Conservation (phyloP, 2,329 filamentous ascomycete genomes). For the Colletotrichum melonis region DNA sequence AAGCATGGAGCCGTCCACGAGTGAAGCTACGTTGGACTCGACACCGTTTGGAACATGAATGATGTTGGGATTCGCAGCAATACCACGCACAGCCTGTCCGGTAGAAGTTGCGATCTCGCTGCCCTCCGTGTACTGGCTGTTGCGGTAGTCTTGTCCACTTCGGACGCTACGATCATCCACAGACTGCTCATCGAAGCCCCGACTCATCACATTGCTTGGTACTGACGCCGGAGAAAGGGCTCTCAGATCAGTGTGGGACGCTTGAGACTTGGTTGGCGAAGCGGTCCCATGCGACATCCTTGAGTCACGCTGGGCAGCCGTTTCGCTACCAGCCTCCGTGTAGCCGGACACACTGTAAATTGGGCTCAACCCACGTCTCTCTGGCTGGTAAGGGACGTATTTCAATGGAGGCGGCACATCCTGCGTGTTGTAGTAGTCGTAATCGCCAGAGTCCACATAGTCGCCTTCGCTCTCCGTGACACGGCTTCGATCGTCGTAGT, state of each 20-base stretch:
- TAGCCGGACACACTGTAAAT: constrained; percentile 94
- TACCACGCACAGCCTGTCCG: constrained; percentile 76
- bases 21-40: constrained; percentile 90
- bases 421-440: constrained; percentile 67
- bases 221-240: constrained; percentile 68
- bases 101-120: constrained; percentile 70
- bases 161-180: constrained; percentile 65
- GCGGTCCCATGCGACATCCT: constrained; percentile 59
- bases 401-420: constrained; percentile 73
- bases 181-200: constrained; percentile 64
- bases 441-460: constrained; percentile 54
- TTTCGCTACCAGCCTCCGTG: constrained; percentile 74
- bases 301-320: constrained; percentile 67
- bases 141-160: constrained; percentile 67
- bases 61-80: constrained; percentile 81
- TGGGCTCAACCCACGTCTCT: constrained; percentile 82
- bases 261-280: constrained; percentile 69
- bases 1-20: constrained; percentile 79
- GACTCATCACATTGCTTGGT: constrained; percentile 58
- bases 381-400: constrained; percentile 76
- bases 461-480: constrained; percentile 37
- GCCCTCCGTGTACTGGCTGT: constrained; percentile 61
- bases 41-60: constrained; percentile 79
- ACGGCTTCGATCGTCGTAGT: constrained; percentile 41
- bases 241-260: constrained; percentile 50